phyloP scores from a whole-genome alignment of 2,329 filamentous ascomycete species.

The Knoxdaviesia capensis region DNA sequence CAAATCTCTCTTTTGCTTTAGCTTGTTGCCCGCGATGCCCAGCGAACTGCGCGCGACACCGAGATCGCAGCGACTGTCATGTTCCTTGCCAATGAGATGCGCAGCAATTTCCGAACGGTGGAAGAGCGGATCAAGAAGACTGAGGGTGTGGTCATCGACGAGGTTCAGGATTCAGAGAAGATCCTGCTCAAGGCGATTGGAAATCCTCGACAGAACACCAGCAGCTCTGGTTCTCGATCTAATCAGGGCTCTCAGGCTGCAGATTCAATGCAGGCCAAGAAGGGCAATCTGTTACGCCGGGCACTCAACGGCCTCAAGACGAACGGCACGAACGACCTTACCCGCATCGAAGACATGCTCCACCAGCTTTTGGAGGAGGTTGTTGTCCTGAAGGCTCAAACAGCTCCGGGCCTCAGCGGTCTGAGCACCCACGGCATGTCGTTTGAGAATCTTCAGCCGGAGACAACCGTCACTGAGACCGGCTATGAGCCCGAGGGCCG shows the following conservation, averaged over 20 bases:
- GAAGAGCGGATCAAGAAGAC: conserved; percentile 82
- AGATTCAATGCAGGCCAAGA: conserved; percentile 50
- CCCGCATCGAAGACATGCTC: conserved; percentile 78
- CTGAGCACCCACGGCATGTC: conserved; percentile 36
- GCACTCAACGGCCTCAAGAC: conserved; percentile 80
- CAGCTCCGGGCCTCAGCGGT: conserved; percentile 16
- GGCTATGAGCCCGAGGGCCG: conserved; percentile 43
- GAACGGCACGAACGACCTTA: conserved; percentile 73
- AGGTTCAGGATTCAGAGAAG: conserved; percentile 73
- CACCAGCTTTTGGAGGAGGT: conserved; percentile 85
- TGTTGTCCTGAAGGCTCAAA: conserved; percentile 54
- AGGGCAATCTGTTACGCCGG: conserved; percentile 80
- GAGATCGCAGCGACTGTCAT: conserved; percentile 92
- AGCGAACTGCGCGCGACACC: conserved; percentile 87
- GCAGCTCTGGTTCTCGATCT: conserved; percentile 19
- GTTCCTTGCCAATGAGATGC: conserved; percentile 88
- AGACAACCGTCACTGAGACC: conserved; percentile 49
- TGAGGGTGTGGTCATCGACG: conserved; percentile 71
- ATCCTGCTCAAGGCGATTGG: conserved; percentile 66
- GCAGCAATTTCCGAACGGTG: conserved; percentile 87
- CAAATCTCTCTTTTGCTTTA: conserved; percentile 14
- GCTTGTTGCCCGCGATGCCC: conserved; percentile 89
- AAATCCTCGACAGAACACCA: conserved; percentile 55
- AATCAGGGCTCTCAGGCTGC: conserved; percentile 28
- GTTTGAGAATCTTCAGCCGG: conserved; percentile 52